phyloP scores from a whole-genome alignment of 768 basidiomycete species.

The Leccinum longicurvipes region DNA sequence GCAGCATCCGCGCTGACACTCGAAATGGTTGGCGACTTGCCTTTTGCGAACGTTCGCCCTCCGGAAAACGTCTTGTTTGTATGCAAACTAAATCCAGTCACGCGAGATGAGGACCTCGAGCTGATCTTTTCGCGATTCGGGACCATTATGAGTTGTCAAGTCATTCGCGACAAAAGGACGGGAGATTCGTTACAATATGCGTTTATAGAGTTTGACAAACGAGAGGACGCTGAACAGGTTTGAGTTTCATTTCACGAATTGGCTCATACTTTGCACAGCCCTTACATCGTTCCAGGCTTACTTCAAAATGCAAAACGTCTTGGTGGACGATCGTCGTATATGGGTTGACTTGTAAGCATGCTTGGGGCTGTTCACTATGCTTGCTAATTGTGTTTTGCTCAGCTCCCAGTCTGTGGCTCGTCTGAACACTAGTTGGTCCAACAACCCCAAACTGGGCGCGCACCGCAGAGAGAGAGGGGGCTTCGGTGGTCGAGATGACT shows the following conservation, averaged over 20 bases:
- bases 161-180: constrained; percentile 92
- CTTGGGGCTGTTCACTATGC: constrained; percentile 2
- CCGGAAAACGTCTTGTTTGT: constrained; percentile 99
- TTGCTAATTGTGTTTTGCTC: constrained; percentile 20
- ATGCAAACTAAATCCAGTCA: constrained; percentile 96
- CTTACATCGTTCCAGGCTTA: constrained; percentile 62
- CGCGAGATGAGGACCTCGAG: constrained; percentile 93
- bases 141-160: constrained; percentile 94
- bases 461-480: constrained; percentile 36
- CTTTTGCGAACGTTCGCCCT: constrained; percentile 95
- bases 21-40: constrained; percentile 99
- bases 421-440: constrained; percentile 79
- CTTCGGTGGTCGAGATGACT: constrained; percentile 72
- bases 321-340: constrained; percentile 95
- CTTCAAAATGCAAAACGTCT: constrained; percentile 99
- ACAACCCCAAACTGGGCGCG: constrained; percentile 58
- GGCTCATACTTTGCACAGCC: background rate
- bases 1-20: constrained; percentile 92
- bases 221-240: constrained; percentile 92
- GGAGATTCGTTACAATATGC: constrained; percentile 98
- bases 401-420: constrained; percentile 94
- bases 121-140: constrained; percentile 97
- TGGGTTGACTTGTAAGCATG: constrained; percentile 96
- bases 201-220: constrained; percentile 96
- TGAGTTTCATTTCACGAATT: constrained; percentile 18